Evolutionary conservation across 139 green algal species (phyloP), one percentile per base, ranked within the genome.

Genomic region (Picochlorum sp.): DNA sequence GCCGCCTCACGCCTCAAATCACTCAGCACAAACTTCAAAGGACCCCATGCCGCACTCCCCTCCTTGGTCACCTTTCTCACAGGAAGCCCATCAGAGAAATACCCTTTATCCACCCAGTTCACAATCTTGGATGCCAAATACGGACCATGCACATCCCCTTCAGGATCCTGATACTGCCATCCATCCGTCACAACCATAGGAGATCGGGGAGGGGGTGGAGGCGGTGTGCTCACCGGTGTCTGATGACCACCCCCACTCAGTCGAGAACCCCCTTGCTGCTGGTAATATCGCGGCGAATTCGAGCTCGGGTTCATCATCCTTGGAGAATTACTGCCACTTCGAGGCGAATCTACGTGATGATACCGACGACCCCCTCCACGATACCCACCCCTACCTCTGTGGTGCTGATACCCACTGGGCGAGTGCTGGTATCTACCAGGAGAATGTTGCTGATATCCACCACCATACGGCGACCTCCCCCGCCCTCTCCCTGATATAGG

Each of bases 151-250:
- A 59, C 20, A 24, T 21, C 9, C 9, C 71, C 71, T 28, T 61
- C 66, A 2, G 60, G 67, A 23, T 76, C 71, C 3, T 23, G 26
- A 54, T 78, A 78, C 52, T 76, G 45, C 71, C 71, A 78, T 8
- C 70, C 68, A 21, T 81, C 45, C 18, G 66, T 55, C 47, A 66
- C 37, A 15, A 59, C 13, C 13, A 18, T 30, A 21, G 58, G 41
- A 45, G 13, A 30, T 15, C 51, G 51, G 18, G 26, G 56, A 16
- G 56, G 56, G 14, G 56, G 56, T 1, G 56, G 56, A 21, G 56
- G 56, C 11, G 56, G 56, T 15, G 51, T 31, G 26, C n/a, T 34
- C 21, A 30, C 47, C 11, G 18, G 18, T 54, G 34, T 41, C 34
- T 41, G 34, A 41, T 41, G 34, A 41, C 34, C 34, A 41, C 34